These are phyloP conservation scores for Aureobasidium sp. DNA, from an alignment of 2,329 filamentous ascomycete genomes.

Conservation along the genomic window DNA sequence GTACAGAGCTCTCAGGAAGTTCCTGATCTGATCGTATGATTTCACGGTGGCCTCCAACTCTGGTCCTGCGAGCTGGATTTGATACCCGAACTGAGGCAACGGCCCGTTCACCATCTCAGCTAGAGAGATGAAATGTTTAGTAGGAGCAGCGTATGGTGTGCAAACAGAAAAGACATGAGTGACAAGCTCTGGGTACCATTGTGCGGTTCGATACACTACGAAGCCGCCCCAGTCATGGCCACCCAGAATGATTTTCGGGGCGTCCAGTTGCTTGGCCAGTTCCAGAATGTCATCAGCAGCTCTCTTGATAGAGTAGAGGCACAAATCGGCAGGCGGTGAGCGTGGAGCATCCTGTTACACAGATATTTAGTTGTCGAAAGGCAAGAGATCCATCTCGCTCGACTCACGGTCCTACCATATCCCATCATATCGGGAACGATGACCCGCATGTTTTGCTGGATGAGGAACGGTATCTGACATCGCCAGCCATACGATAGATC, in stretches of 20 bases:
- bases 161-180: slow-evolving; percentile 70
- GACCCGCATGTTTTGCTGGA: slow-evolving; percentile 65
- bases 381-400: neutral
- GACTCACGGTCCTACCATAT: slow-evolving; percentile 60
- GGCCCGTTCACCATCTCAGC: slow-evolving; percentile 49
- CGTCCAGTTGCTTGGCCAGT: slow-evolving; percentile 52
- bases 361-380: neutral
- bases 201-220: slow-evolving; percentile 64
- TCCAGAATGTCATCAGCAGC: slow-evolving; percentile 67
- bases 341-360: slow-evolving; percentile 10
- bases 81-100: slow-evolving; percentile 70
- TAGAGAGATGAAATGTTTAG: slow-evolving; percentile 36
- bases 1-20: slow-evolving; percentile 64
- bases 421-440: slow-evolving; percentile 82
- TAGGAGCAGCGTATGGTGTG: slow-evolving; percentile 53
- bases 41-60: slow-evolving; percentile 37
- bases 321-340: slow-evolving; percentile 10
- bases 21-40: slow-evolving; percentile 47
- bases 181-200: slow-evolving; percentile 66
- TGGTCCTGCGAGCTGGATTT: slow-evolving; percentile 66
- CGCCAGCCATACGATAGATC: slow-evolving; percentile 82
- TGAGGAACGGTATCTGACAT: slow-evolving; percentile 71
- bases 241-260: slow-evolving; percentile 62
- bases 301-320: slow-evolving; percentile 41
- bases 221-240: slow-evolving; percentile 91